phyloP scores from a whole-genome alignment of 2,329 filamentous ascomycete genomes.

The Thielaviopsis punctulata region DNA sequence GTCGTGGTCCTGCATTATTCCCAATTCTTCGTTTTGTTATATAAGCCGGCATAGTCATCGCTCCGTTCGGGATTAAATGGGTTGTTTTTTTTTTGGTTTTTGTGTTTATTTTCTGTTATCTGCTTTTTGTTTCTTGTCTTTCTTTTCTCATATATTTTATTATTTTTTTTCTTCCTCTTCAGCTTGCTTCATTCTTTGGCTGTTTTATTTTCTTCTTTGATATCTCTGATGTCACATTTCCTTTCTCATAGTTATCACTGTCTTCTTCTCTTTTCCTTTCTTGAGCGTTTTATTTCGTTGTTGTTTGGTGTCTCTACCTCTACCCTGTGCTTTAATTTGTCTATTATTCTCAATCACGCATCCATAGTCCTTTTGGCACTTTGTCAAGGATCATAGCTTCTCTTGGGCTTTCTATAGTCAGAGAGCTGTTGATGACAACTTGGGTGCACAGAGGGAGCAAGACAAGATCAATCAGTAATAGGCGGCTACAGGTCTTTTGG shows the following conservation, averaged over 20 bases:
- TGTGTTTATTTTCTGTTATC: slow-evolving; percentile 2
- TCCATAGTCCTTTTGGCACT: too few relatives aligned
- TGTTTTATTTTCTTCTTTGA: not conserved
- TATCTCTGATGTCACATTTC: not conserved
- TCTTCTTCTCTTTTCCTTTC: not conserved
- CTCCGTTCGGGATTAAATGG: not conserved
- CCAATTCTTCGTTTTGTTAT: slow-evolving; percentile 10
- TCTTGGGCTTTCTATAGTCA: too few relatives aligned
- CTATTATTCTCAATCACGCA: too few relatives aligned
- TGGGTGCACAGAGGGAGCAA: too few relatives aligned
- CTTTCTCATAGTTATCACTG: too few relatives aligned
- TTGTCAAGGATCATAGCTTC: too few relatives aligned
- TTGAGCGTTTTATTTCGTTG: not conserved
- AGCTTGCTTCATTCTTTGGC: not conserved
- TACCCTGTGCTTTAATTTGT: not conserved
- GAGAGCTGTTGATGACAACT: too few relatives aligned
- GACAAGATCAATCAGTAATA: too few relatives aligned
- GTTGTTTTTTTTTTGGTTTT: slow-evolving; percentile 6
- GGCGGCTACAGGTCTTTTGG: too few relatives aligned
- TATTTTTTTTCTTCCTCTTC: slow-evolving; percentile 2
- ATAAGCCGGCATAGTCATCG: slow-evolving; percentile 8
- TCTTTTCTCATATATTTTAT: not conserved
- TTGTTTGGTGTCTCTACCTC: not conserved
- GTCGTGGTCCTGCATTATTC: slow-evolving; percentile 1
- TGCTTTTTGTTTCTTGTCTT: slow-evolving; percentile 2